Conservation (phyloP, 495 filamentous ascomycete species). For the Hamigera avellanea region DNA sequence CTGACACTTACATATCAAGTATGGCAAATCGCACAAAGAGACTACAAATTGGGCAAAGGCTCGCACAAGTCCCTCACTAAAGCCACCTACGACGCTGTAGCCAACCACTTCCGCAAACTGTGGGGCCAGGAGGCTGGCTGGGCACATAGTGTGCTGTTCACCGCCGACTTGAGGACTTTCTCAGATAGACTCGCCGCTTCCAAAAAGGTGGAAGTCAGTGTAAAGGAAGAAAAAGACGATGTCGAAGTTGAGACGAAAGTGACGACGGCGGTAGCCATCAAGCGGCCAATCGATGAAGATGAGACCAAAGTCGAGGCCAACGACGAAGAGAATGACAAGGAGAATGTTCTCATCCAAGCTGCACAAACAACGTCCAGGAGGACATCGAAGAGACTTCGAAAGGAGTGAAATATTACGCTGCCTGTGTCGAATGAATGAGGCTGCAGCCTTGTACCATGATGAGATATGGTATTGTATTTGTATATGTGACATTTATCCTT, state of each 20-base stretch:
- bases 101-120: slow-evolving; percentile 75
- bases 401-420: too few species aligned
- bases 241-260: background rate
- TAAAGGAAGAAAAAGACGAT: slow-evolving; percentile 8
- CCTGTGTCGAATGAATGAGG: too few species aligned
- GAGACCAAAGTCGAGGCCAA: slow-evolving; percentile 6
- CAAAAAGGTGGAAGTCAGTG: slow-evolving; percentile 21
- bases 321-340: slow-evolving; percentile 9
- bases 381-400: slow-evolving; percentile 27
- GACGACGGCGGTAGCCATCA: background rate
- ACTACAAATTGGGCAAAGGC: slow-evolving; percentile 83
- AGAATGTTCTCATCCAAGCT: slow-evolving; percentile 11
- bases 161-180: slow-evolving; percentile 82
- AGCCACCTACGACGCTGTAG: slow-evolving; percentile 79
- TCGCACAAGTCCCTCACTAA: slow-evolving; percentile 81
- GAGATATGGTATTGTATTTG: too few species aligned
- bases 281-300: slow-evolving; percentile 1
- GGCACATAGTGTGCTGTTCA: slow-evolving; percentile 96
- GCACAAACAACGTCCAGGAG: slow-evolving; percentile 24
- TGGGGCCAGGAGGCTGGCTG: slow-evolving; percentile 95
- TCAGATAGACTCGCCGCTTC: slow-evolving; percentile 48
- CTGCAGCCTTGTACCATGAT: too few species aligned
- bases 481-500: too few species aligned
- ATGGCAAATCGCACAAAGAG: slow-evolving; percentile 93
- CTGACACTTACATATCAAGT: slow-evolving; percentile 34